These are phyloP conservation scores for Dorcoceras hygrometricum DNA, from an alignment of 257 asterid genomes.

Conservation along the genomic window DNA sequence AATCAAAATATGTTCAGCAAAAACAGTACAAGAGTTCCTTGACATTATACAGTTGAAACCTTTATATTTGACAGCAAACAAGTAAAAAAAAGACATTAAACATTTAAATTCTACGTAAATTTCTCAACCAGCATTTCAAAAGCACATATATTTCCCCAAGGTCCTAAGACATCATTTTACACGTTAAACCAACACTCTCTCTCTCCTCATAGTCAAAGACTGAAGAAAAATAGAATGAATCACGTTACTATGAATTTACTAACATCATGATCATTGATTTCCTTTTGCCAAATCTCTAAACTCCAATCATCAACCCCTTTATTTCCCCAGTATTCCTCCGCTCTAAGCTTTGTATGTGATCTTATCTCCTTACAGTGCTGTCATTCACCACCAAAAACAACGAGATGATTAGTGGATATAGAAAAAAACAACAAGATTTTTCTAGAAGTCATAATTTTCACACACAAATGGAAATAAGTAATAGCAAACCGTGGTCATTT, in stretches of 20 bases:
- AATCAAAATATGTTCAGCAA: not conserved
- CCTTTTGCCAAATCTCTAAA: conserved; percentile 51
- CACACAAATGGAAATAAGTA: not conserved
- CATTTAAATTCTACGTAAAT: not conserved
- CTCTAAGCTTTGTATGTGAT: conserved; percentile 51
- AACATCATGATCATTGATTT: conserved; percentile 57
- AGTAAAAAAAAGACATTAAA: not conserved
- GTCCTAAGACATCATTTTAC: not conserved
- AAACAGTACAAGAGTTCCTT: too few species aligned
- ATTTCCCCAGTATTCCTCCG: conserved; percentile 70
- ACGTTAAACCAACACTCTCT: not conserved
- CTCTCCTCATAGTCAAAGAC: not conserved
- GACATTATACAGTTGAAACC: not conserved
- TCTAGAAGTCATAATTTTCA: not conserved
- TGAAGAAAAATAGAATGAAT: conserved; percentile 7
- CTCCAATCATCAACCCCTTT: conserved; percentile 73
- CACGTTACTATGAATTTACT: conserved; percentile 32
- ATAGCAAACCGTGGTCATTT: not conserved
- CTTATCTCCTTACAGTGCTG: conserved; percentile 71
- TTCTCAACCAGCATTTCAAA: not conserved
- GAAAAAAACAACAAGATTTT: not conserved
- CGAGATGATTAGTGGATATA: conserved; percentile 1
- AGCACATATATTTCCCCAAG: not conserved
- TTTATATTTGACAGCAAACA: conserved; percentile 5
- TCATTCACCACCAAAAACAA: conserved; percentile 26